Percentiles rank a stretch among this genome's conserved stretches.
Conservation (phyloP, 2,329 filamentous ascomycete genomes). For the Diaporthe citrichinensis region DNA sequence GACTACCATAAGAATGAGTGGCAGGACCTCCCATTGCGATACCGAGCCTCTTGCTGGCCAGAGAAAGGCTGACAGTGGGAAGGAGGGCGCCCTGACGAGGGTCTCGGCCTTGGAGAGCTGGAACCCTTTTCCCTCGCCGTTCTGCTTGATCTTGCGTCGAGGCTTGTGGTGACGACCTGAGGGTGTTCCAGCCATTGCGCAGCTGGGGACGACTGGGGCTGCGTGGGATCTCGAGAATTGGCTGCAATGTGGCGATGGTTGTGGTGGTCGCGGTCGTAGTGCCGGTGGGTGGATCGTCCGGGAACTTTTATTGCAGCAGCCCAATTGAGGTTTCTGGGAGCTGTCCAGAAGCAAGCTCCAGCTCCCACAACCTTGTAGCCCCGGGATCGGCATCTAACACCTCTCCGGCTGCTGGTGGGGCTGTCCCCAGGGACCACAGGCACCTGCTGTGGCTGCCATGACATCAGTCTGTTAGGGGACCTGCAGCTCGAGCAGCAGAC, state of each 20-base stretch:
- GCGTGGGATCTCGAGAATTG: background rate
- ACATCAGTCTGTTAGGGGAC: conserved; percentile 28
- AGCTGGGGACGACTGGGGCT: background rate
- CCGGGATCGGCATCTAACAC: conserved; percentile 36
- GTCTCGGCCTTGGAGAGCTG: conserved; percentile 55
- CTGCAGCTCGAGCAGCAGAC: conserved; percentile 17
- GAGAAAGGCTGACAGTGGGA: conserved; percentile 93
- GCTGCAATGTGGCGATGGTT: background rate
- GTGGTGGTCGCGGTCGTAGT: background rate
- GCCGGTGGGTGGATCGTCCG: conserved; percentile 8
- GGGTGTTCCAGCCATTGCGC: conserved; percentile 61
- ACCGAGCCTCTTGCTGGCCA: conserved; percentile 88
- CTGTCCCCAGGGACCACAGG: background rate
- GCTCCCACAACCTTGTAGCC: conserved; percentile 18
- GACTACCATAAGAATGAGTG: conserved; percentile 88
- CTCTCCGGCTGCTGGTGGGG: conserved; percentile 27
- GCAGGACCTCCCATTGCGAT: conserved; percentile 93
- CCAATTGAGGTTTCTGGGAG: conserved; percentile 36
- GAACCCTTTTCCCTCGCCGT: conserved; percentile 53
- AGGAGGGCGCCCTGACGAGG: conserved; percentile 75
- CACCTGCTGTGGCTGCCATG: background rate
- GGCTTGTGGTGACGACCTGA: conserved; percentile 71
- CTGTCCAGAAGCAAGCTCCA: conserved; percentile 39
- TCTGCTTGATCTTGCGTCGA: conserved; percentile 70
- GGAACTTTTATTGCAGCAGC: background rate